Evolutionary conservation across 2,329 filamentous ascomycete species (phyloP), one percentile per base, ranked within the genome.

Genomic region (Colletotrichum cereale): DNA sequence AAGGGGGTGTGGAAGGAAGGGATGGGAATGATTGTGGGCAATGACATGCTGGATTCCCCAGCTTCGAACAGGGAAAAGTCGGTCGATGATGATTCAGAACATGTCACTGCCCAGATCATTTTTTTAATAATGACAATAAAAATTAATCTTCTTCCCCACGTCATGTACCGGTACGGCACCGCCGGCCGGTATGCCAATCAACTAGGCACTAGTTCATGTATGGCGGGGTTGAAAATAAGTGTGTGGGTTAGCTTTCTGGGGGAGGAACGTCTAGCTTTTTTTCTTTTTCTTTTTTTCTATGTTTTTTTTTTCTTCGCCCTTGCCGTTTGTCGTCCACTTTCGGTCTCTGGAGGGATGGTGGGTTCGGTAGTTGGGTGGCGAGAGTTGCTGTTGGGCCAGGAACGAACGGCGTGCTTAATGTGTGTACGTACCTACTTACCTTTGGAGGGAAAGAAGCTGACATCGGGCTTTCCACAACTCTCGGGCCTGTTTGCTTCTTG

Each of bases 281-380:
- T 42, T 18, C n/a, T 11, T 47, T 47, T 47, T 47, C 6, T n/a
- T 44, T 8, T 8, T 8, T 34, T 34, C 31, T 8, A 4, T 4
- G 31, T 10, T 44, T 44, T 21, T 57, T 52, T 21, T 55, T 14
- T 48, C 42, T 31, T 34, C 26, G n/a, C 48, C 34, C 48, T 66
- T 42, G 26, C 48, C 7, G 40, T n/a, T n/a, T n/a, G n/a, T 42
- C 34, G 50, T 40, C 47, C 47, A 36, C 42, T 56, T 55, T 55
- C 21, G 29, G 31, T 29, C 44, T 36, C 36, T 44, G 50, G 36
- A 62, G 44, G 57, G 67, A 48, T 67, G 56, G 42, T 44, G 64
- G 57, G 64, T 44, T 62, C 64, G 68, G 68, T 71, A 67, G 57
- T 71, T 71, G 63, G 57, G 68, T 71, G 64, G 68, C 68, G 52